Evolutionary conservation across 352 stramenopile genomes (phyloP).

Genomic region (Phytophthora brassicae): DNA sequence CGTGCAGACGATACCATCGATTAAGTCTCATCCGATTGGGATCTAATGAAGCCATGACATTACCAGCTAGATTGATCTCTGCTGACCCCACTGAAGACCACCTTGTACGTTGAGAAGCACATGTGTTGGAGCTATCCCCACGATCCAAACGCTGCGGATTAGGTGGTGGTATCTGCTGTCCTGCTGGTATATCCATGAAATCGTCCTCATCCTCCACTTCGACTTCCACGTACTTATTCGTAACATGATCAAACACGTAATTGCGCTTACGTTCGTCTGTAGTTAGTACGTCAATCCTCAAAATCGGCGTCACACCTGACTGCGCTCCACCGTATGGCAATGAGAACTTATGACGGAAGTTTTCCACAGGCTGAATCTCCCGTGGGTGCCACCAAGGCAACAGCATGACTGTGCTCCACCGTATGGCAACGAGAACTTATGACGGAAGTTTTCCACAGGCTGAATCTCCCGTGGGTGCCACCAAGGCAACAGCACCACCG

Average conservation of each 20-base stretch:
- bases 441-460: conserved; percentile 68
- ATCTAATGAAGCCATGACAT: conserved; percentile 77
- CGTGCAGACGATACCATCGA: conserved; percentile 83
- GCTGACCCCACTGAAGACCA: conserved; percentile 80
- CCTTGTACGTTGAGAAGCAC: conserved; percentile 47
- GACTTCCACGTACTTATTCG: conserved; percentile 86
- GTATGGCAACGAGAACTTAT: conserved; percentile 84
- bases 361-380: conserved; percentile 69
- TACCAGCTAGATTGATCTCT: conserved; percentile 85
- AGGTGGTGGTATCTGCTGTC: conserved; percentile 24
- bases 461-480: conserved; percentile 80
- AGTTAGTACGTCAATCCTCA: conserved; percentile 74
- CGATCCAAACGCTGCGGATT: conserved; percentile 31
- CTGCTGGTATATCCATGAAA: conserved; percentile 29
- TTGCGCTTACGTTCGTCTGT: conserved; percentile 75
- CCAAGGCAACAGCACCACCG: conserved; percentile 87
- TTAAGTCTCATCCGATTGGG: conserved; percentile 66
- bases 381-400: conserved; percentile 87
- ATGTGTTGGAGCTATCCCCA: conserved; percentile 52
- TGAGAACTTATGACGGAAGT: conserved; percentile 78
- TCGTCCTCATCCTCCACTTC: conserved; percentile 67
- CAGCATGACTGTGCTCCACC: conserved; percentile 78
- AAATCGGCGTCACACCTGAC: conserved; percentile 84
- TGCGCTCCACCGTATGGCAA: conserved; percentile 84
- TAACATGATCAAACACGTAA: conserved; percentile 85